These are phyloP conservation scores for Fusarium globosum DNA, from an alignment of 2,329 filamentous ascomycete species.

Conservation along the genomic window DNA sequence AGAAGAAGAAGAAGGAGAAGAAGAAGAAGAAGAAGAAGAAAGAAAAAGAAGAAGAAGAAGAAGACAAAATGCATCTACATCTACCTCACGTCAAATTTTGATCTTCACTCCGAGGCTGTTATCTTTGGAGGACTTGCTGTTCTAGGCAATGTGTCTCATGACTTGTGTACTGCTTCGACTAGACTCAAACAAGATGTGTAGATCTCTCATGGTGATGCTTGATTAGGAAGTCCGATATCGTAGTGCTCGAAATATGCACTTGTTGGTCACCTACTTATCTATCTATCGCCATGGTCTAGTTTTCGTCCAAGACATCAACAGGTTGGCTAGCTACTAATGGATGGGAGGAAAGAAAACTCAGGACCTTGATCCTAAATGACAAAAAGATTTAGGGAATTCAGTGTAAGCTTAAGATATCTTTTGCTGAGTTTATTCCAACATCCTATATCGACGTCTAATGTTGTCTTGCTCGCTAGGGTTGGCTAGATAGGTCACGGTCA, in stretches of 20 bases:
- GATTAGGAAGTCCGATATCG: conserved; percentile 16
- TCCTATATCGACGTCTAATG: neutral
- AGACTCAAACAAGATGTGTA: neutral
- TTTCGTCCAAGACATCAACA: neutral
- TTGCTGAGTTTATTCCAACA: neutral
- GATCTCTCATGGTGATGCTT: neutral
- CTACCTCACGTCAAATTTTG: neutral
- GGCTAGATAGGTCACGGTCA: neutral
- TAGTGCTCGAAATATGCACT: neutral
- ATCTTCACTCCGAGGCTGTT: neutral
- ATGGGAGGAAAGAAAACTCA: no score
- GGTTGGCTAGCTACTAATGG: no score
- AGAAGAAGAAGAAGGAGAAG: neutral
- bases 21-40: no score
- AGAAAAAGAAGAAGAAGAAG: no score
- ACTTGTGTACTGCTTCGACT: conserved; percentile 5
- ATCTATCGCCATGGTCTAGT: neutral
- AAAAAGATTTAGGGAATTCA: neutral
- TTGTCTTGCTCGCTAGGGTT: neutral
- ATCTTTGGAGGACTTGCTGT: neutral
- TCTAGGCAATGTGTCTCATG: conserved; percentile 26
- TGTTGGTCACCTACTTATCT: neutral
- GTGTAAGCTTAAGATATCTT: neutral
- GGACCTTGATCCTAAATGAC: neutral
- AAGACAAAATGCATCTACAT: neutral